These are phyloP conservation scores for Glycyrrhiza uralensis DNA, from an alignment of 306 rosid species.

Conservation along the genomic window DNA sequence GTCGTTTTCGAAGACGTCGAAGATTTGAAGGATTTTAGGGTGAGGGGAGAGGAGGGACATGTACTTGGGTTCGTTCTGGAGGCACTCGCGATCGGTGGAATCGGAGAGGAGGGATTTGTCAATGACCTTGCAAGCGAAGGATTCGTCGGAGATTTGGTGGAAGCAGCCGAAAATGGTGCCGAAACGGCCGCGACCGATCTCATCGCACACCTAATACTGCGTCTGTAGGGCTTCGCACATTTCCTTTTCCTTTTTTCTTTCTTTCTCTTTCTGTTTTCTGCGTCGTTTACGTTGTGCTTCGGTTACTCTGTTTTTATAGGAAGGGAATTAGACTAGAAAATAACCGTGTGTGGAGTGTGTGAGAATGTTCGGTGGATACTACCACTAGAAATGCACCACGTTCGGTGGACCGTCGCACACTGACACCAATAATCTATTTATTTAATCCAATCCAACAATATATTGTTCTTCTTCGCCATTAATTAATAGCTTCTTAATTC, in stretches of 20 bases:
- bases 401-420: too few species aligned
- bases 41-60: slow-evolving; percentile 68
- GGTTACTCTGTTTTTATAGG: slow-evolving; percentile 21
- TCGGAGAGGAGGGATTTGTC: slow-evolving; percentile 56
- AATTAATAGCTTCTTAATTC: too few species aligned
- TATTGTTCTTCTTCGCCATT: too few species aligned
- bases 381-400: not conserved
- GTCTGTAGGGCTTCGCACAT: slow-evolving; percentile 56
- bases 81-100: slow-evolving; percentile 62
- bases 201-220: slow-evolving; percentile 69
- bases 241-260: not conserved
- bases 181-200: slow-evolving; percentile 81
- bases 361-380: slow-evolving; percentile 21
- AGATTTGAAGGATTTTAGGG: slow-evolving; percentile 65
- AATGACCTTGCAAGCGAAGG: slow-evolving; percentile 71
- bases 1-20: slow-evolving; percentile 54
- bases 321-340: not conserved
- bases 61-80: slow-evolving; percentile 73
- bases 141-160: slow-evolving; percentile 30
- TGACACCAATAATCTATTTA: too few species aligned
- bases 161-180: slow-evolving; percentile 72
- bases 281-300: not conserved
- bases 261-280: not conserved
- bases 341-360: not conserved
- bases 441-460: too few species aligned